A percentile compares a stretch with the other conserved stretches of the same genome.
Evolutionary conservation across 73 alveolate genomes (phyloP).

Genomic region (Paramecium bursaria): DNA sequence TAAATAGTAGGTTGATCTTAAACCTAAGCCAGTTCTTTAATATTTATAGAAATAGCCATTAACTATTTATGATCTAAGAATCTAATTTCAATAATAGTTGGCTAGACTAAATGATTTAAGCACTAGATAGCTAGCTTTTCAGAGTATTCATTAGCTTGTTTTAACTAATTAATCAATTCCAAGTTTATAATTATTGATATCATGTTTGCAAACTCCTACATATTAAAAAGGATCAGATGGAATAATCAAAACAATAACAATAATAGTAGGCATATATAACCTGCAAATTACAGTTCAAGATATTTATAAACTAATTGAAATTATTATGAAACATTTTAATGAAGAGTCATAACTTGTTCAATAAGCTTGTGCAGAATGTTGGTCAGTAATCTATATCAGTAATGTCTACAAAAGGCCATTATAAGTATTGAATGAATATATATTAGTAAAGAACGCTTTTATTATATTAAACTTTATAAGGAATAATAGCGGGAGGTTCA

Average conservation of each 20-base stretch:
- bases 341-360: constrained; percentile 2
- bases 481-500: constrained; percentile 19
- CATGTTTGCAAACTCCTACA: constrained; percentile 19
- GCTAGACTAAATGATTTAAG: constrained; percentile 35
- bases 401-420: constrained; percentile 1
- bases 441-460: constrained; percentile 11
- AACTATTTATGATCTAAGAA: constrained; percentile 25
- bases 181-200: constrained; percentile 1
- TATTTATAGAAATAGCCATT: constrained; percentile 35
- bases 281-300: background rate
- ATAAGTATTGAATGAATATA: no score
- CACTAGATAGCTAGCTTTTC: constrained; percentile 33
- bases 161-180: background rate
- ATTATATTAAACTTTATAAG: constrained; percentile 1
- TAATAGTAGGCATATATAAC: constrained; percentile 36
- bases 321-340: constrained; percentile 37
- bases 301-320: constrained; percentile 10
- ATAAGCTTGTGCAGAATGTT: constrained; percentile 40
- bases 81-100: constrained; percentile 32
- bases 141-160: background rate
- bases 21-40: background rate
- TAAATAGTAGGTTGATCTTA: background rate
- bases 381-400: background rate
- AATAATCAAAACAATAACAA: constrained; percentile 30
- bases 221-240: constrained; percentile 47